These are phyloP conservation scores for Trametes villosa DNA, from an alignment of 768 basidiomycete genomes.

Conservation along the genomic window DNA sequence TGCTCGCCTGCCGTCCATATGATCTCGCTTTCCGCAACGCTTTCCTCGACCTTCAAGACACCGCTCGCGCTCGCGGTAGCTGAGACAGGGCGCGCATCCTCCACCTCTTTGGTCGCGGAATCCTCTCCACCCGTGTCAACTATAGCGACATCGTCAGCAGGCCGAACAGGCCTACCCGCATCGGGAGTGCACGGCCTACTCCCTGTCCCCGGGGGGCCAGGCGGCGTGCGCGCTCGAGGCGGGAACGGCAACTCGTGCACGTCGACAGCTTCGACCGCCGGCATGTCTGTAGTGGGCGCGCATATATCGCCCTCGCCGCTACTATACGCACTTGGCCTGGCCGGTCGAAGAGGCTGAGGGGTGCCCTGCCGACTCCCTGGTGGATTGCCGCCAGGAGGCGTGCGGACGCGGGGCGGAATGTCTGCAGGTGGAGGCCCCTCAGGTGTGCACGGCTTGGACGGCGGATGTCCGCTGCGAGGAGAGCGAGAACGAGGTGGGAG, in stretches of 20 bases:
- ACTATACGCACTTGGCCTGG: too few species aligned
- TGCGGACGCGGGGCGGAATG: too few species aligned
- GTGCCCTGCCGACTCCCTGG: too few species aligned
- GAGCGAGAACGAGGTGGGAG: too few species aligned
- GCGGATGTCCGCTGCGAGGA: too few species aligned
- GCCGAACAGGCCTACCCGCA: neutral
- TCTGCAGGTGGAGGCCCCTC: too few species aligned
- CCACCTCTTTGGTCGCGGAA: neutral
- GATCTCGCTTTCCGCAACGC: neutral
- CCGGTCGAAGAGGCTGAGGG: too few species aligned
- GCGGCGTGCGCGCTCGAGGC: conserved; percentile 1
- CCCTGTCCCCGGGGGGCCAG: neutral
- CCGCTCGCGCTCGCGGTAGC: too few species aligned
- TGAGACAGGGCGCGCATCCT: neutral
- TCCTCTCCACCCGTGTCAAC: neutral
- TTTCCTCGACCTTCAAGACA: neutral
- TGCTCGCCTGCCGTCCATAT: neutral
- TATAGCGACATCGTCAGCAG: neutral
- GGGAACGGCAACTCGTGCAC: neutral
- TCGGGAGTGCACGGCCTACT: conserved; percentile 2
- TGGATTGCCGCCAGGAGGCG: too few species aligned
- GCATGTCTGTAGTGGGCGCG: too few species aligned
- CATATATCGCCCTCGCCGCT: too few species aligned
- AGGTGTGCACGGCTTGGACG: too few species aligned
- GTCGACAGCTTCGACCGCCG: neutral